Evolutionary conservation across 208 protist species (phyloP), one percentile per base, ranked within the genome.

Genomic region (Naegleria gruberi): DNA sequence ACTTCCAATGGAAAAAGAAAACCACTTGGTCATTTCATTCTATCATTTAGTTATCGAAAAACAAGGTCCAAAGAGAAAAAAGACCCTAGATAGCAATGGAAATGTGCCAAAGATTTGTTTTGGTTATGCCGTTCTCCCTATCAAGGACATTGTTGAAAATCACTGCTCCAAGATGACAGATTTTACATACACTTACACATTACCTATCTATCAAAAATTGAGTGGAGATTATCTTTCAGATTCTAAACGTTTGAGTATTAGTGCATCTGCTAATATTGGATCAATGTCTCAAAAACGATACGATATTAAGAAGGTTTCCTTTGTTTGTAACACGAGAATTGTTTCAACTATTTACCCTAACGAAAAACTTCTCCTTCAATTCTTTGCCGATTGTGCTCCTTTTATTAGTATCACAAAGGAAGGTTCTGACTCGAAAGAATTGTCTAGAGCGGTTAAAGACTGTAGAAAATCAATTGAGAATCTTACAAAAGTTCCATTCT

Each of bases 21-120:
- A 88, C 26, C 45, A 65, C 30, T 40, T 88, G 1, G 19, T 88
- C 7, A 51, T 88, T 42, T 46, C 41, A 26, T 88, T 65, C 6
- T 88, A 65, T 65, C 84, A 88, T 88, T 41, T 88, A 42, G 45
- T 43, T 3, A 42, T 42, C 30, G 84, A 88, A 43, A 88, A 88
- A 30, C 12, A 17, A n/a, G 81, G 34, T 5, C 17, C 12, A 34
- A 87, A 87, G 83, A 87, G 83, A 55, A 87, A 41, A n/a, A 87
- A 87, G n/a, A 55, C 44, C 5, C n/a, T 87, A 23, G 41, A 45
- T 7, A 43, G 4, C 12, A 41, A 41, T 42, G 84, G 65, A 2
- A 19, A 65, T 30, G 43, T 88, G 19, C 43, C 8, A 43, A 88
- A 41, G 10, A 42, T 65, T 43, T 40, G 23, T 42, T 23, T 88